A percentile compares a stretch with the other conserved stretches of the same genome.
phyloP scores from a whole-genome alignment of 2,329 filamentous ascomycete species.

The Geosmithia morbida region DNA sequence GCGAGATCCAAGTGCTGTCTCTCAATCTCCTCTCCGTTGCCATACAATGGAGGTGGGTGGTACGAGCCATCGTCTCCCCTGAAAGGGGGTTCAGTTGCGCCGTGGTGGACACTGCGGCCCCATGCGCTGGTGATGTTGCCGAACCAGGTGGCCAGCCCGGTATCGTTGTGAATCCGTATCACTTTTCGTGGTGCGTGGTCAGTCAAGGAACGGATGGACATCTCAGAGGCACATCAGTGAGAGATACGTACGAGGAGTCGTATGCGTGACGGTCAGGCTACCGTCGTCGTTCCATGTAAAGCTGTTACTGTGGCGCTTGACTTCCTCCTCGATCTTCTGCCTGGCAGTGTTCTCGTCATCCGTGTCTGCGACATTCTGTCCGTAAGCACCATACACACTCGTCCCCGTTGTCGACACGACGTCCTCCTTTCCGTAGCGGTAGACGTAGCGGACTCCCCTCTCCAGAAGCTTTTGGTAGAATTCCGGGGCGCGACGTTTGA shows the following conservation, averaged over 20 bases:
- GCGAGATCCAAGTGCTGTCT: constrained; percentile 13
- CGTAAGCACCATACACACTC: constrained; percentile 15
- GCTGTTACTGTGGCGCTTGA: constrained; percentile 15
- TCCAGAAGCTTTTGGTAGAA: constrained; percentile 12
- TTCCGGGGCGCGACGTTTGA: constrained; percentile 11
- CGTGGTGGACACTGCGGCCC: constrained; percentile 16
- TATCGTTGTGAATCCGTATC: constrained; percentile 12
- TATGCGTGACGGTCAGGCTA: constrained; percentile 17
- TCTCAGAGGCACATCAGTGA: background rate
- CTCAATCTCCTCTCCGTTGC: constrained; percentile 14
- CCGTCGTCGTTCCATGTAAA: constrained; percentile 19
- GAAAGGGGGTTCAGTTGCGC: constrained; percentile 15
- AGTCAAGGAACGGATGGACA: no score
- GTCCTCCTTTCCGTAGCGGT: constrained; percentile 11
- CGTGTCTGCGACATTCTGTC: constrained; percentile 10
- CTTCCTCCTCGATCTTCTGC: constrained; percentile 15
- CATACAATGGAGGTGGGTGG: constrained; percentile 15
- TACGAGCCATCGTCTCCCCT: constrained; percentile 17
- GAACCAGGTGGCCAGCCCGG: constrained; percentile 13
- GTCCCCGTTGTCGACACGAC: constrained; percentile 16
- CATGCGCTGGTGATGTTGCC: constrained; percentile 19
- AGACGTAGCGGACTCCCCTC: constrained; percentile 16
- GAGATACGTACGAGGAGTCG: constrained; percentile 10
- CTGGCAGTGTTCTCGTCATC: constrained; percentile 10
- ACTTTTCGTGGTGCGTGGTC: no score